phyloP scores from a whole-genome alignment of 495 filamentous ascomycete species.

The Pseudoneurospora amorphoporcata region DNA sequence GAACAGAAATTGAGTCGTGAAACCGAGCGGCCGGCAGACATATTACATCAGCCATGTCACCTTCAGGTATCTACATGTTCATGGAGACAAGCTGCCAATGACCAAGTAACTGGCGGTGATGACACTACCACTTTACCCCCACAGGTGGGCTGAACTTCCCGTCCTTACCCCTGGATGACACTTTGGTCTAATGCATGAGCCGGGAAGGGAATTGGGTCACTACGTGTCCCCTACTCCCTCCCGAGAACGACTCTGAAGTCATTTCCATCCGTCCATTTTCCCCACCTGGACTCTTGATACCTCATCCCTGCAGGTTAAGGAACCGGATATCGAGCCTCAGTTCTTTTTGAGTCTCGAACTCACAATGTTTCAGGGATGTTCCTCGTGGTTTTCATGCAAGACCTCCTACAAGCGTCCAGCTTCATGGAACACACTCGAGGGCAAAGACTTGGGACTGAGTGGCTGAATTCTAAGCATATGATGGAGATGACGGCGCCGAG shows the following conservation, averaged over 20 bases:
- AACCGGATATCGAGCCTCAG: neutral
- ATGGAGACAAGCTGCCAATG: neutral
- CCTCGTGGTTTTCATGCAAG: neutral
- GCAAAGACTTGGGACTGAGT: neutral
- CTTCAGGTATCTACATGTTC: neutral
- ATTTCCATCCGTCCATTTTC: neutral
- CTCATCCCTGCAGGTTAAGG: neutral
- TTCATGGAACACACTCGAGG: neutral
- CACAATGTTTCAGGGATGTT: neutral
- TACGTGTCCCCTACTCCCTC: neutral
- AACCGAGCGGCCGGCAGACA: neutral
- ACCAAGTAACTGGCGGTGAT: neutral
- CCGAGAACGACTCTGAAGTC: neutral
- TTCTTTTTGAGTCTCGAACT: neutral
- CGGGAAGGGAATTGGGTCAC: neutral
- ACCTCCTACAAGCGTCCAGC: neutral
- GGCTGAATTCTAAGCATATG: neutral
- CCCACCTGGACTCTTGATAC: neutral
- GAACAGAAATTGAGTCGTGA: neutral
- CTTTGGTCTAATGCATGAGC: neutral
- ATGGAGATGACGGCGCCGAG: neutral
- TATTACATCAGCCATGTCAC: neutral
- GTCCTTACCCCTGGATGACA: neutral
- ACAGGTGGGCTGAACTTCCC: neutral
- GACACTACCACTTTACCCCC: neutral